Base-by-base conservation (phyloP, 1,139 yeast genomes). In the Geotrichum phurueaensis region DNA sequence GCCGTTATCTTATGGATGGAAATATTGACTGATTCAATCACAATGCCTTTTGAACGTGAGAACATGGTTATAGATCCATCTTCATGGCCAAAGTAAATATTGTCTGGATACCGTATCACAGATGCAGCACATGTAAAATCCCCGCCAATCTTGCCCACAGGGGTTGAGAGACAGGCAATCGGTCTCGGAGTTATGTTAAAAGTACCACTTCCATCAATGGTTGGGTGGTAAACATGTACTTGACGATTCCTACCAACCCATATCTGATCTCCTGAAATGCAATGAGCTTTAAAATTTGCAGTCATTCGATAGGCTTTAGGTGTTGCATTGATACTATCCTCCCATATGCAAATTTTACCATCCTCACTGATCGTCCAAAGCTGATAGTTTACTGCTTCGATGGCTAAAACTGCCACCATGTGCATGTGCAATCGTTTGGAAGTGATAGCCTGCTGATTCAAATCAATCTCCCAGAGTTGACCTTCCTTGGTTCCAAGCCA, bases 401-500 rank as follows among this genome's bases (percentile, higher is more conserved):
- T 72, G 13, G 66, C 65, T 5, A 69, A 69, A 7, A 75, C 60
- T 1, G 76, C 65, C 2, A 70, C 60, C 53, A 65, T 57, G 61
- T 75, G 78, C 29, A 67, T 69, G 31, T 72, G 71, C 4, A 66
- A 51, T 6, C 75, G 67, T 47, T 67, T 69, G 48, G 63, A 65
- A 12, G 62, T 60, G 7, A 68, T 63, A 18, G 63, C 65, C 23
- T 52, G 54, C 10, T 43, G 48, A 20, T 29, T 36, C 27, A 71
- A 33, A 59, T 68, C 70, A 0, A 71, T 64, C 60, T 74, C 76
- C 67, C 73, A 69, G 13, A 75, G 52, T 15, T 67, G 66, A 3
- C 79, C 79, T 20, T 75, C 77, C 59, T 70, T 72, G 6, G 76
- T 71, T 0, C 79, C 79, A 1, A 73, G 62, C 78, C 78, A 75